Evolutionary conservation across 306 rosid genomes (phyloP), one percentile per base, ranked within the genome.

Genomic region (Cicer cuneatum): DNA sequence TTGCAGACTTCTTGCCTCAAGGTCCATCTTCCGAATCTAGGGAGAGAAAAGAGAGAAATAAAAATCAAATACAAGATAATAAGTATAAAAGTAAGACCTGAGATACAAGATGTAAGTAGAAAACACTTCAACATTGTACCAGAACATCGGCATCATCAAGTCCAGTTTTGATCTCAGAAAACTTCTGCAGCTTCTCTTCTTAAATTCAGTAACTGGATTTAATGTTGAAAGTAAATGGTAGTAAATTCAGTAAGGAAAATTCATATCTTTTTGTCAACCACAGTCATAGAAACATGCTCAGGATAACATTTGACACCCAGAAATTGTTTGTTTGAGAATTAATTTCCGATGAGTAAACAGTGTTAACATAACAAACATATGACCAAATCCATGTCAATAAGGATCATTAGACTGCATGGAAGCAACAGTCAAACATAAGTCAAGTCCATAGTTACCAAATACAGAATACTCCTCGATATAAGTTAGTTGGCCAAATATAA

Each of bases 11-110:
- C 97, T 87, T 2, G 96, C 96, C 74, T 92, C 97, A 18, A 92
- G 90, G 78, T 92, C 97, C 97, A 92, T 92, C 82, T 92, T 92
- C 82, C 97, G 85, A 78, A 92, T 92, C 97, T 92, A 68, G 10
- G 40, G 78, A 61, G n/a, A 67, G 3, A 61, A 8, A 37, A 45
- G 15, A 19, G 43, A 54, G 1, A 18, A 13, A 10, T 16, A 14
- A 66, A 54, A 76, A 63, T 62, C 8, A 70, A 14, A 73, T 60
- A 18, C 15, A 54, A 47, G 46, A 74, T 53, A 41, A 56, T 41
- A 42, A 46, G 29, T 38, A 47, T 11, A 6, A 16, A 76, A 60
- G 41, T 61, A 41, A 74, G 56, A 43, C 18, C 49, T 24, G 47
- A 61, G 49, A 67, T 11, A 52, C 18, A 52, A 61, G 49, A 67